These are phyloP conservation scores for Stephania japonica DNA, from an alignment of 164 flowering plant genomes.

Conservation along the genomic window DNA sequence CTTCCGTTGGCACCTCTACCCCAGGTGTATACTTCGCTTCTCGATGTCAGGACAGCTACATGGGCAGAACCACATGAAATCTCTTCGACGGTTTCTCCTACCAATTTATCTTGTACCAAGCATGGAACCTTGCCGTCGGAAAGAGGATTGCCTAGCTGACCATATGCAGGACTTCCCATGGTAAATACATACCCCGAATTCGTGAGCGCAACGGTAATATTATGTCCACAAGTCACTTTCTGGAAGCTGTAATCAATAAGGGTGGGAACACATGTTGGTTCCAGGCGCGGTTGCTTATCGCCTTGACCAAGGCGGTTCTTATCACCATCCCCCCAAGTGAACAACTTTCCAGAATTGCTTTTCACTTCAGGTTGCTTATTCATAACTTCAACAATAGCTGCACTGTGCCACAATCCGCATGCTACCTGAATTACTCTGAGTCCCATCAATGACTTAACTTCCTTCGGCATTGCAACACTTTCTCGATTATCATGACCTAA, in stretches of 20 bases:
- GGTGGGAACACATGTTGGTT: slow-evolving; percentile 63
- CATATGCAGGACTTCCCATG: slow-evolving; percentile 57
- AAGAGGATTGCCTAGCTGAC: slow-evolving; percentile 70
- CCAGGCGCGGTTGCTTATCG: slow-evolving; percentile 48
- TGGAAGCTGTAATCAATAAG: slow-evolving; percentile 63
- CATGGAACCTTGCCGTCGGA: slow-evolving; percentile 59
- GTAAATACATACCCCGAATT: slow-evolving; percentile 76
- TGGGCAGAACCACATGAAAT: slow-evolving; percentile 71
- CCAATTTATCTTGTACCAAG: slow-evolving; percentile 64
- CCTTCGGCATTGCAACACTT: slow-evolving; percentile 55
- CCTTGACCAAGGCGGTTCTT: slow-evolving; percentile 78
- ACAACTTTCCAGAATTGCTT: slow-evolving; percentile 48
- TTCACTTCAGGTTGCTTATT: slow-evolving; percentile 29
- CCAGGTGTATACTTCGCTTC: slow-evolving; percentile 78
- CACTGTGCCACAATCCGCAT: slow-evolving; percentile 88
- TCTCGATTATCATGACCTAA: slow-evolving; percentile 80
- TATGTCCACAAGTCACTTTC: slow-evolving; percentile 76
- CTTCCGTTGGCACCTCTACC: slow-evolving; percentile 59
- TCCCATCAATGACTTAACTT: slow-evolving; percentile 54
- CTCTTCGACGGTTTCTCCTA: slow-evolving; percentile 69
- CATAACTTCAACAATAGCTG: slow-evolving; percentile 70
- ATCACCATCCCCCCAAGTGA: slow-evolving; percentile 94
- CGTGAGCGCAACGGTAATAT: slow-evolving; percentile 63
- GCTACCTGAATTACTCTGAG: slow-evolving; percentile 59
- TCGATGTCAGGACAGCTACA: slow-evolving; percentile 71